phyloP scores from a whole-genome alignment of 108 stramenopile genomes.

The Fistulifera pelliculosa region DNA sequence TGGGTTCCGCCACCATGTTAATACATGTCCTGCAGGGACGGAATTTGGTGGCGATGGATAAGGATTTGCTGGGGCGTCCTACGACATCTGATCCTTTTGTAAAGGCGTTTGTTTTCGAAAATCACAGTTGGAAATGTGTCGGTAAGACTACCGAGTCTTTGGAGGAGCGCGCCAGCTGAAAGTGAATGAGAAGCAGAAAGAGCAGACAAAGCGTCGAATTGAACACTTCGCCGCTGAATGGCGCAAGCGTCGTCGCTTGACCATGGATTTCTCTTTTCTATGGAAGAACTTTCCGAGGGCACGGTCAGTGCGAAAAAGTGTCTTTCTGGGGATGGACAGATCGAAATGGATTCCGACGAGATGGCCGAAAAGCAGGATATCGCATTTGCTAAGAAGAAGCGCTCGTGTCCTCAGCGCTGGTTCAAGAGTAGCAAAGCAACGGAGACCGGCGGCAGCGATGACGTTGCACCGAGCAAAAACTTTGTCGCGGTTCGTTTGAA shows the following conservation, averaged over 20 bases:
- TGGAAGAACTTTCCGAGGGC: conserved; percentile 60
- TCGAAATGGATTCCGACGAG: conserved; percentile 68
- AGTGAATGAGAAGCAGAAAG: conserved; percentile 52
- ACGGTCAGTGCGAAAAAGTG: conserved; percentile 51
- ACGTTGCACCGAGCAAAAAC: not conserved
- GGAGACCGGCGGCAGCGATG: too few species aligned
- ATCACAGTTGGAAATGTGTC: too few species aligned
- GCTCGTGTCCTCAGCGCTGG: too few species aligned
- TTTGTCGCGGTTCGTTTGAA: not conserved
- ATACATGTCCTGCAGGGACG: conserved; percentile 1
- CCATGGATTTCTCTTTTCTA: conserved; percentile 41
- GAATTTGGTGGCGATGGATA: not conserved
- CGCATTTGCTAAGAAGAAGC: too few species aligned
- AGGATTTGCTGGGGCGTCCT: not conserved
- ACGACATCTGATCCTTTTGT: conserved; percentile 1
- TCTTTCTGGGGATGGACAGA: conserved; percentile 54
- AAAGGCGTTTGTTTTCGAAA: not conserved
- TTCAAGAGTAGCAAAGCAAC: too few species aligned
- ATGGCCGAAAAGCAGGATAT: conserved; percentile 31
- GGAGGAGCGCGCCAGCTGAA: conserved; percentile 39
- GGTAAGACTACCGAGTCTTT: too few species aligned
- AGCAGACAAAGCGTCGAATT: conserved; percentile 40
- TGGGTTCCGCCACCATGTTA: too few species aligned
- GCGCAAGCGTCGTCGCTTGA: conserved; percentile 50
- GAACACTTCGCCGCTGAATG: conserved; percentile 50